Evolutionary conservation across 2,329 filamentous ascomycete genomes (phyloP).

Genomic region (Calonectria honghensis): DNA sequence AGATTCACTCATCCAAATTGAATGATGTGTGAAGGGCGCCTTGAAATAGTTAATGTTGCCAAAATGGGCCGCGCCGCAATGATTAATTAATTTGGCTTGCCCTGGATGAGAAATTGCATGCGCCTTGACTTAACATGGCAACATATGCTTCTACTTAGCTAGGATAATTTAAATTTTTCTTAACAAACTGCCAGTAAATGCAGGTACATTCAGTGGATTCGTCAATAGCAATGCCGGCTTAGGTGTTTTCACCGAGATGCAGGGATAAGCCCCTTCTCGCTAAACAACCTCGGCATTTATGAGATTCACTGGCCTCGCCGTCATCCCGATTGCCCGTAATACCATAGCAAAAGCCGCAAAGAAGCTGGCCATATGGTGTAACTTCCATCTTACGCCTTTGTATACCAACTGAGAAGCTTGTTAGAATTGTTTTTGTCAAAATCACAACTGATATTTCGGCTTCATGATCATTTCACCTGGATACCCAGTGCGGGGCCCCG

Average conservation of each 20-base stretch:
- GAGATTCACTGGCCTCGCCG: not conserved
- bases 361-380: not conserved
- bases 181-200: not conserved
- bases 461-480: not conserved
- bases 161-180: not conserved
- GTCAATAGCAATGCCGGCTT: not conserved
- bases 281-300: not conserved
- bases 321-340: not conserved
- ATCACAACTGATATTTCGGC: not conserved
- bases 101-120: not conserved
- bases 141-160: not conserved
- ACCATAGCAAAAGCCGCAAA: not conserved
- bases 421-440: not conserved
- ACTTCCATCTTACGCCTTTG: not conserved
- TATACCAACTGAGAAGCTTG: not conserved
- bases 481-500: not conserved
- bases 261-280: not conserved
- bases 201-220: not conserved
- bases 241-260: not conserved
- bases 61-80: not conserved
- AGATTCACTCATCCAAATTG: conserved; percentile 27
- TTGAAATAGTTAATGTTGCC: not conserved
- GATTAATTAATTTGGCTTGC: not conserved
- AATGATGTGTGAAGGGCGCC: not conserved
- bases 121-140: not conserved